These are phyloP conservation scores for Gloeostereum incarnatum DNA, from an alignment of 768 basidiomycete genomes.

Conservation along the genomic window DNA sequence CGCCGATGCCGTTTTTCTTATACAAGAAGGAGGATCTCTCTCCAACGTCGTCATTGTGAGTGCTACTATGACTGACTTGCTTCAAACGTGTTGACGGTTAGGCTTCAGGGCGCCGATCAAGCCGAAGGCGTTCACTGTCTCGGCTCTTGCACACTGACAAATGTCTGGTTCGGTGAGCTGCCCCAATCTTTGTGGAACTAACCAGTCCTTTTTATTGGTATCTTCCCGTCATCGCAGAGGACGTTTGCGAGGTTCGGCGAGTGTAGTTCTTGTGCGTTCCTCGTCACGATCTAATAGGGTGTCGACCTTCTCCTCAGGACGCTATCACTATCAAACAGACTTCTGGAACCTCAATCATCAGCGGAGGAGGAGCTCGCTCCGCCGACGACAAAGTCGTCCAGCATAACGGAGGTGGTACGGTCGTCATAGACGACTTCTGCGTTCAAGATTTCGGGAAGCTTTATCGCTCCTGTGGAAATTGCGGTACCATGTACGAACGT, in stretches of 20 bases:
- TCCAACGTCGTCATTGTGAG: slow-evolving; percentile 1
- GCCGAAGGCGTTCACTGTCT: slow-evolving; percentile 9
- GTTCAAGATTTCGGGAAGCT: slow-evolving; percentile 6
- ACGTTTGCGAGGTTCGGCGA: slow-evolving; percentile 19
- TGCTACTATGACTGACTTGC: not conserved
- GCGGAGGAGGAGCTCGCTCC: slow-evolving; percentile 3
- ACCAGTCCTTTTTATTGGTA: not conserved
- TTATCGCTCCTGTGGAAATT: slow-evolving; percentile 6
- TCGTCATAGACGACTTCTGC: slow-evolving; percentile 3
- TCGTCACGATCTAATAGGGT: too few relatives aligned
- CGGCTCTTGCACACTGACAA: slow-evolving; percentile 13
- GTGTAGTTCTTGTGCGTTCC: too few relatives aligned
- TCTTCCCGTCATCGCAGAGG: slow-evolving; percentile 4
- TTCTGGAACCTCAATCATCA: slow-evolving; percentile 6
- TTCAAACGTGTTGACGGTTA: too few relatives aligned
- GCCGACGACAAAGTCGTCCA: slow-evolving; percentile 8
- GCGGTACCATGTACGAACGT: not conserved
- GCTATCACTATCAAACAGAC: slow-evolving; percentile 12
- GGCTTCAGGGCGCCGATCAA: slow-evolving; percentile 8
- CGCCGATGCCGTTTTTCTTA: slow-evolving; percentile 8
- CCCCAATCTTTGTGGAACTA: not conserved
- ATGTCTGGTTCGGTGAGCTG: slow-evolving; percentile 12
- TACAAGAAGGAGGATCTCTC: slow-evolving; percentile 7
- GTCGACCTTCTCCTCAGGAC: too few relatives aligned
- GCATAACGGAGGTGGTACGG: slow-evolving; percentile 9